These are phyloP conservation scores for Gossypium schwendimanii DNA, from an alignment of 441 rosid genomes.

Conservation along the genomic window DNA sequence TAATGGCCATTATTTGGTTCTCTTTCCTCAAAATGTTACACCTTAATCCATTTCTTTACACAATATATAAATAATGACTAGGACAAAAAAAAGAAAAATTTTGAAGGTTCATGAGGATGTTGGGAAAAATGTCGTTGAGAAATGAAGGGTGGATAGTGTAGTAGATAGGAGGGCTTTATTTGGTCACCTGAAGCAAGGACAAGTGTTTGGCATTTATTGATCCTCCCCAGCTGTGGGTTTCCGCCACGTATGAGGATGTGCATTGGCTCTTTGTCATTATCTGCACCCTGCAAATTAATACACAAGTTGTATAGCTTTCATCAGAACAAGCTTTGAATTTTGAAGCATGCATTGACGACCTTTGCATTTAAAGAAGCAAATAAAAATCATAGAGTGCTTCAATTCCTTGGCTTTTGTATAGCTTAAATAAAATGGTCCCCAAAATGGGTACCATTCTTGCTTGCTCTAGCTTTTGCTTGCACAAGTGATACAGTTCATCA, in stretches of 20 bases:
- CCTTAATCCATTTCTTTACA: background rate
- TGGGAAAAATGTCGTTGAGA: background rate
- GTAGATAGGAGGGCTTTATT: background rate
- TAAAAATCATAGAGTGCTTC: background rate
- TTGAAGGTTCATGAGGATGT: background rate
- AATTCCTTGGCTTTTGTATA: background rate
- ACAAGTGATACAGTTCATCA: background rate
- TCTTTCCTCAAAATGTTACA: too few relatives aligned
- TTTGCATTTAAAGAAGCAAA: background rate
- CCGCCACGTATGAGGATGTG: constrained; percentile 11
- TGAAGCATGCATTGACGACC: background rate
- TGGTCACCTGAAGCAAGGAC: constrained; percentile 22
- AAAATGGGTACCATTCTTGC: background rate
- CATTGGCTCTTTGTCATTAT: constrained; percentile 6
- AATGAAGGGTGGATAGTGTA: background rate
- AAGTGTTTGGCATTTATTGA: constrained; percentile 12
- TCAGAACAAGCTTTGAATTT: background rate
- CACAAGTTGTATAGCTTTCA: background rate
- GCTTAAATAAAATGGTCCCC: background rate
- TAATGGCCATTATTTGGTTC: too few relatives aligned
- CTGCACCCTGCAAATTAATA: constrained; percentile 6
- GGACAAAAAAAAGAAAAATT: background rate
- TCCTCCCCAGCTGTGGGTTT: background rate
- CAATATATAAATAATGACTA: too few relatives aligned
- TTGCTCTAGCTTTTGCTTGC: background rate